phyloP scores from a whole-genome alignment of 495 filamentous ascomycete species.

The Glonium stellatum region DNA sequence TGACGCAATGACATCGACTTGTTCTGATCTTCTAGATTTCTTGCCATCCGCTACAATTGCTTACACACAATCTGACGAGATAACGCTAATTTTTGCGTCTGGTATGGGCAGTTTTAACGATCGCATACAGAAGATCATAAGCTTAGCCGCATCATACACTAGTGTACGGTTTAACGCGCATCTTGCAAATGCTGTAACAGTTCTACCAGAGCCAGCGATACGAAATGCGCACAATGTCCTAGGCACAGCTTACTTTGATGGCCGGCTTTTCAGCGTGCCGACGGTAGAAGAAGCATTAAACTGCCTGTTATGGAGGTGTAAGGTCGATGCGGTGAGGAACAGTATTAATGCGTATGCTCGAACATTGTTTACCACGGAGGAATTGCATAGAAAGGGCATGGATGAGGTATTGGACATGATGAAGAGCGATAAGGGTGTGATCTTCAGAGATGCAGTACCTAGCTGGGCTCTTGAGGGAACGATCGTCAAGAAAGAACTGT shows the following conservation, averaged over 20 bases:
- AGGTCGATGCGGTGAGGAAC: conserved; percentile 17
- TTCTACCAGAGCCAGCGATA: conserved; percentile 4
- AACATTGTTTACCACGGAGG: conserved; percentile 8
- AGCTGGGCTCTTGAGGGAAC: conserved; percentile 19
- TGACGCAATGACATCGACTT: conserved; percentile 15
- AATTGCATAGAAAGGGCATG: conserved; percentile 13
- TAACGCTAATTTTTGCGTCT: conserved; percentile 15
- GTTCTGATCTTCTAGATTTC: conserved; percentile 12
- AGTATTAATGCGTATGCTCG: conserved; percentile 12
- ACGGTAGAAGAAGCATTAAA: conserved; percentile 15
- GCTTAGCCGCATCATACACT: conserved; percentile 15
- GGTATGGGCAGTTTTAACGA: conserved; percentile 15
- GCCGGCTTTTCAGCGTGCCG: conserved; percentile 10
- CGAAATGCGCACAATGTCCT: background rate
- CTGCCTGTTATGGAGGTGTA: conserved; percentile 19
- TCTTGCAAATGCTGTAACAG: background rate
- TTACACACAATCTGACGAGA: conserved; percentile 22
- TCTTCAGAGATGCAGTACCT: conserved; percentile 12
- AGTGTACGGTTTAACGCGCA: conserved; percentile 14
- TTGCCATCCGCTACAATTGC: conserved; percentile 14
- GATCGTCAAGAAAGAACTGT: conserved; percentile 15
- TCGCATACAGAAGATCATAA: conserved; percentile 15
- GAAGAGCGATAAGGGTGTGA: conserved; percentile 2
- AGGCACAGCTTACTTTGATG: conserved; percentile 15
- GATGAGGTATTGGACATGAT: conserved; percentile 17